Evolutionary conservation across 2,329 filamentous ascomycete genomes (phyloP), one percentile per base, ranked within the genome.

Genomic region (Canariomyces notabilis): DNA sequence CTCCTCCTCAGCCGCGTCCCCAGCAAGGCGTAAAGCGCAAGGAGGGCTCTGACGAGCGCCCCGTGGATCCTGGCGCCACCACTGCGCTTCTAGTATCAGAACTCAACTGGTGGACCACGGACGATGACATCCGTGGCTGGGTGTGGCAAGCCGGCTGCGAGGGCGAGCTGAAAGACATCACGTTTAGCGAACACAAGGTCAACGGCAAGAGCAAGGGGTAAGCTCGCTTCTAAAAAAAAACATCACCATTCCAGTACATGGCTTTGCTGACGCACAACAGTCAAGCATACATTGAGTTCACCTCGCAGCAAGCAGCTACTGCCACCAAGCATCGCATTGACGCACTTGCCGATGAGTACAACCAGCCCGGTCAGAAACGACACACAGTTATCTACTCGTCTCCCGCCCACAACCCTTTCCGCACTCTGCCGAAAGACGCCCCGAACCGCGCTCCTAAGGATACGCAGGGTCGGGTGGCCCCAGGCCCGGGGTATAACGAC

Each of bases 151-250:
- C 85, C n/a, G 79, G 78, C 2, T 87, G 82, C 57, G 93, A 97
- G 64, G 77, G 83, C 37, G 88, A 95, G 60, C 71, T 97, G 15
- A 89, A 87, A 59, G 93, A 97, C 51, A 81, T 98, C 42, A 95
- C 90, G 0, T 98, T 97, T 65, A 96, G 89, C 60, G 93, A 98
- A 65, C 93, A 97, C 68, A 98, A 98, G 65, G 90, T 97, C 38
- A 98, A 98, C 57, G 93, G 93, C 57, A 98, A 98, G 71, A 95
- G 89, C 69, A 96, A 97, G 72, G 91, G 93, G 90, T 95, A 75
- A 54, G 82, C 67, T 20, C 11, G 29, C 18, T 22, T 16, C 14
- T 3, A 8, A 4, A 15, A 21, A 4, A n/a, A 6, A 3, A 18
- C 9, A 3, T 26, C 12, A 5, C 21, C n/a, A 7, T 15, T 22